These are phyloP conservation scores for Chalciporus sphaerocephalus DNA, from an alignment of 768 basidiomycete genomes.

Conservation along the genomic window DNA sequence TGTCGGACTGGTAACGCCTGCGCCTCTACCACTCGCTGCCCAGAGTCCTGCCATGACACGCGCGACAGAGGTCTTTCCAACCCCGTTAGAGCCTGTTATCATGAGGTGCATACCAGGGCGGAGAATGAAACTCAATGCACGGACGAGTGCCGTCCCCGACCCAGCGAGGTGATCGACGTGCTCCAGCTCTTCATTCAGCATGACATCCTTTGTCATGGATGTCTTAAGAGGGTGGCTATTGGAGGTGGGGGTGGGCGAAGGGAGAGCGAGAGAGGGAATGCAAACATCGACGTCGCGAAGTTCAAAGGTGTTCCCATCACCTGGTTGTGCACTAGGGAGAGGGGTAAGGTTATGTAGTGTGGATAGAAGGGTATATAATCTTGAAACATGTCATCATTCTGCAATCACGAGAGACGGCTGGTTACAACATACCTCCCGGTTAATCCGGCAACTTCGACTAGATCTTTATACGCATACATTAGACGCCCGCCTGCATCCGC, in stretches of 20 bases:
- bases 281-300: constrained; percentile 67
- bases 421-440: constrained; percentile 47
- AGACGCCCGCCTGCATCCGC: constrained; percentile 93
- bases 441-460: constrained; percentile 91
- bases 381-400: constrained; percentile 18
- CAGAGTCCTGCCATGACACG: constrained; percentile 88
- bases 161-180: constrained; percentile 15
- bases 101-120: constrained; percentile 78
- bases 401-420: not conserved
- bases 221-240: not conserved
- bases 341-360: constrained; percentile 72
- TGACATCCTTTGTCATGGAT: constrained; percentile 1
- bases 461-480: constrained; percentile 96
- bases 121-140: constrained; percentile 61
- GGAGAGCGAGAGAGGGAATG: constrained; percentile 40
- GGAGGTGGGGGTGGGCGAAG: not conserved
- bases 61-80: constrained; percentile 87
- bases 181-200: constrained; percentile 14
- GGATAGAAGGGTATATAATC: constrained; percentile 84
- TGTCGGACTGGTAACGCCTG: constrained; percentile 31
- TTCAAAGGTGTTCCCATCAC: constrained; percentile 45
- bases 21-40: constrained; percentile 50
- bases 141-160: constrained; percentile 50
- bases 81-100: constrained; percentile 91
- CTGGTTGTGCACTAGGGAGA: constrained; percentile 38